Evolutionary conservation across 2,329 filamentous ascomycete species (phyloP).

Genomic region (Pseudocercospora musae): DNA sequence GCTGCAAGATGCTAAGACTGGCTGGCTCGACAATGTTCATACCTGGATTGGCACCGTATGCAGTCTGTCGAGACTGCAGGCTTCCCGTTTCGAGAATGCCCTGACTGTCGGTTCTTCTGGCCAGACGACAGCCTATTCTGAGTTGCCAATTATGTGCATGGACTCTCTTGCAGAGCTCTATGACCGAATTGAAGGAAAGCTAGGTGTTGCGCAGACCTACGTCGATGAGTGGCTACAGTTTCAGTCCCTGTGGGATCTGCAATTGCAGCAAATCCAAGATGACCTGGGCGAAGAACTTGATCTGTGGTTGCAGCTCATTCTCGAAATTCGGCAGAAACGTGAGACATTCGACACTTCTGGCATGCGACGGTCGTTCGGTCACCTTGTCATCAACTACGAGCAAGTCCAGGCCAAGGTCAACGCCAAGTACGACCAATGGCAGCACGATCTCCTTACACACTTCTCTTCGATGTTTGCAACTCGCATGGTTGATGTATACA

Average conservation of each 20-base stretch:
- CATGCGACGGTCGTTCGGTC: slow-evolving; percentile 86
- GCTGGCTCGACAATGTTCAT: slow-evolving; percentile 90
- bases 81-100: slow-evolving; percentile 89
- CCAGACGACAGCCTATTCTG: slow-evolving; percentile 70
- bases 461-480: slow-evolving; percentile 86
- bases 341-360: slow-evolving; percentile 97
- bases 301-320: slow-evolving; percentile 90
- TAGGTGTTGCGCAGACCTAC: slow-evolving; percentile 75
- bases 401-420: slow-evolving; percentile 99
- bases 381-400: slow-evolving; percentile 94
- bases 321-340: slow-evolving; percentile 92
- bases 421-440: slow-evolving; percentile 99
- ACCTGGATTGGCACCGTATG: slow-evolving; percentile 91
- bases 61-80: slow-evolving; percentile 89
- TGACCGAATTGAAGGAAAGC: slow-evolving; percentile 74
- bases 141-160: slow-evolving; percentile 80
- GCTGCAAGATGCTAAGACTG: slow-evolving; percentile 83
- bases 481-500: slow-evolving; percentile 87
- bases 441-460: slow-evolving; percentile 91
- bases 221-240: slow-evolving; percentile 99
- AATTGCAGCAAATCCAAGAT: slow-evolving; percentile 92
- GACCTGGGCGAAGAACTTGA: slow-evolving; percentile 86
- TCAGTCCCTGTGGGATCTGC: slow-evolving; percentile 96
- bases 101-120: slow-evolving; percentile 60
- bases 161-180: slow-evolving; percentile 77